Conservation (phyloP, 2,329 filamentous ascomycete genomes). For the Ophiostoma sp. region DNA sequence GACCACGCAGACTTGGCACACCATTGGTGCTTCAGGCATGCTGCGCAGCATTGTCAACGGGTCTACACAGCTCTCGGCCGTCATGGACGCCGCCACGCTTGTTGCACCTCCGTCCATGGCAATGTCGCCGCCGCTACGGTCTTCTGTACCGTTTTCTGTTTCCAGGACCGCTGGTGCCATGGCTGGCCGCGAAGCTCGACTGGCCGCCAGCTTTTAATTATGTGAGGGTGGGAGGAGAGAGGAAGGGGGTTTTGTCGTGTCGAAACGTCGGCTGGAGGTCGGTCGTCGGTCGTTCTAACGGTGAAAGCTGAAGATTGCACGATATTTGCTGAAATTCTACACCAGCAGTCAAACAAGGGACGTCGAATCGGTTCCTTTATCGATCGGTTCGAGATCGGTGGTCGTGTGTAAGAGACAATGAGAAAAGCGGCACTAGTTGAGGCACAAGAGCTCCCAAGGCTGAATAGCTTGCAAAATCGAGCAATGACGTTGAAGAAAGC, state of each 20-base stretch:
- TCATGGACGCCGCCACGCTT: slow-evolving; percentile 36
- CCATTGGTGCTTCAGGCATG: slow-evolving; percentile 30
- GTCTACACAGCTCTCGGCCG: slow-evolving; percentile 42
- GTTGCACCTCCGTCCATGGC: slow-evolving; percentile 35
- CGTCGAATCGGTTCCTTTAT: background rate
- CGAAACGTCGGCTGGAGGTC: background rate
- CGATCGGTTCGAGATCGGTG: background rate
- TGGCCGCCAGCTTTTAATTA: slow-evolving; percentile 24
- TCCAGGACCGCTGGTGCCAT: slow-evolving; percentile 44
- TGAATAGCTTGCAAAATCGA: background rate
- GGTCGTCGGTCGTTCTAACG: background rate
- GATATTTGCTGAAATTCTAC: no score
- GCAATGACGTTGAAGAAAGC: background rate
- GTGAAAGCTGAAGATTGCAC: background rate
- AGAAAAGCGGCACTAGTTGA: background rate
- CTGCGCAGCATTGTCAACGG: slow-evolving; percentile 51
- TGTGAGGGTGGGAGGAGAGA: background rate
- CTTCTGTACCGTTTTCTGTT: background rate
- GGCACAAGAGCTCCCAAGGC: background rate
- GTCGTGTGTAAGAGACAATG: slow-evolving; percentile 7
- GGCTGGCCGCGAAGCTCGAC: slow-evolving; percentile 13
- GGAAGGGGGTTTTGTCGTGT: background rate
- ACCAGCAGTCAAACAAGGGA: background rate
- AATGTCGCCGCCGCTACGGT: slow-evolving; percentile 32
- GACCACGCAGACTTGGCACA: slow-evolving; percentile 47